phyloP scores from a whole-genome alignment of 768 basidiomycete species.

The Scleroderma bovista region DNA sequence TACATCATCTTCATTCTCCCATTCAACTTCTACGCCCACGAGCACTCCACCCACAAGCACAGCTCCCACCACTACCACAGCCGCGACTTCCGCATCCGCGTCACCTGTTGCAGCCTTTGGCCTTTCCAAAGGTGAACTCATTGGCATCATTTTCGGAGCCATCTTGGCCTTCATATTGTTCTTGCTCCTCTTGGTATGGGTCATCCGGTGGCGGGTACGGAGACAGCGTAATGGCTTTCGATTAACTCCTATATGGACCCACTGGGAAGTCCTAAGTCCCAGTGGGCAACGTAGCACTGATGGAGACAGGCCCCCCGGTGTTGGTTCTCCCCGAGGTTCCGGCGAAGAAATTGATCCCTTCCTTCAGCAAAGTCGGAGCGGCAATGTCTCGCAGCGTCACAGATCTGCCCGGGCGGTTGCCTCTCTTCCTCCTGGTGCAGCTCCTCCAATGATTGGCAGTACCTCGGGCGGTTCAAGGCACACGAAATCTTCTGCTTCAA shows the following conservation, averaged over 20 bases:
- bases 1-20: constrained; percentile 22
- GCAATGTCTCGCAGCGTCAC: constrained; percentile 11
- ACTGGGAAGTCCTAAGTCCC: constrained; percentile 39
- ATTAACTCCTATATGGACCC: constrained; percentile 35
- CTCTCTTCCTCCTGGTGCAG: constrained; percentile 28
- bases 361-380: constrained; percentile 36
- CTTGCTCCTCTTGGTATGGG: constrained; percentile 39
- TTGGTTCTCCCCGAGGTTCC: constrained; percentile 63
- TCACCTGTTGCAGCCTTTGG: constrained; percentile 24
- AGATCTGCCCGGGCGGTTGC: constrained; percentile 9
- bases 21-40: constrained; percentile 23
- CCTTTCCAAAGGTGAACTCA: constrained; percentile 25
- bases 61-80: constrained; percentile 24
- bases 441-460: constrained; percentile 36
- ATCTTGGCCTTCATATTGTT: constrained; percentile 57
- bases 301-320: constrained; percentile 42
- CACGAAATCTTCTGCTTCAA: constrained; percentile 34
- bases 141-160: constrained; percentile 38
- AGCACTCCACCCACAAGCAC: constrained; percentile 22
- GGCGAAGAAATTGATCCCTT: constrained; percentile 69
- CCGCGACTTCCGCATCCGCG: constrained; percentile 18
- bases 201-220: constrained; percentile 26
- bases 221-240: constrained; percentile 12
- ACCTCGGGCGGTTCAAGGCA: constrained; percentile 35
- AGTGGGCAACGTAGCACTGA: constrained; percentile 12